Percentiles rank a stretch among this genome's conserved stretches.
These are phyloP conservation scores for Cordyceps cateniannulata DNA, from an alignment of 2,329 filamentous ascomycete species.

Conservation along the genomic window DNA sequence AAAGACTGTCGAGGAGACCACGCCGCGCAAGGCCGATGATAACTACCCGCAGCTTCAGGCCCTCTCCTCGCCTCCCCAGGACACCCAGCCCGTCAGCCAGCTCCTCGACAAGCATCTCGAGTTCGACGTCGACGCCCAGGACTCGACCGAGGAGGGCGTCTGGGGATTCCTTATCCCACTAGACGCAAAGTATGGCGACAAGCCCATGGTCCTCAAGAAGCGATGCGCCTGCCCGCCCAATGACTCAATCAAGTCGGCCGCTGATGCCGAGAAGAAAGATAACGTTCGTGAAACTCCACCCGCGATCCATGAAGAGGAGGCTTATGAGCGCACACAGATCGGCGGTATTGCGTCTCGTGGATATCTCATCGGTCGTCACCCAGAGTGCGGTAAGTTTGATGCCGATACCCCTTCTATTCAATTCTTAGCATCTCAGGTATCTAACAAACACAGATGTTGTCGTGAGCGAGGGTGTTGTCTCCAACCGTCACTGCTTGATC, in stretches of 20 bases:
- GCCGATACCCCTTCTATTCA: background rate
- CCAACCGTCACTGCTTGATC: constrained; percentile 73
- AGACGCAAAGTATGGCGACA: constrained; percentile 60
- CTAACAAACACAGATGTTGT: constrained; percentile 49
- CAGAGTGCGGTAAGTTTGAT: constrained; percentile 72
- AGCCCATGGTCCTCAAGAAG: constrained; percentile 65
- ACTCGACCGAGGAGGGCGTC: constrained; percentile 77
- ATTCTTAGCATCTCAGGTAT: background rate
- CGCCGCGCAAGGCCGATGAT: constrained; percentile 45
- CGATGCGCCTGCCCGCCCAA: constrained; percentile 63
- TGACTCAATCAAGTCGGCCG: constrained; percentile 32
- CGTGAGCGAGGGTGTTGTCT: constrained; percentile 72
- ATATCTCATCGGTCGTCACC: constrained; percentile 86
- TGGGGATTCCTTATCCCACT: constrained; percentile 94
- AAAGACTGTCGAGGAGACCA: constrained; percentile 46
- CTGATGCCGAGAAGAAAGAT: constrained; percentile 33
- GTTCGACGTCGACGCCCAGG: constrained; percentile 74
- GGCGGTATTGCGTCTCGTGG: constrained; percentile 65
- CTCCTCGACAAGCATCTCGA: constrained; percentile 65
- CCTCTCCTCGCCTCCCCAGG: constrained; percentile 59
- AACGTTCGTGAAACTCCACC: constrained; percentile 33
- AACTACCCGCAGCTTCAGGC: constrained; percentile 37
- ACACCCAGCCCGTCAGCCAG: constrained; percentile 57
- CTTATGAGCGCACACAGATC: constrained; percentile 56
- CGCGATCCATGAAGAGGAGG: constrained; percentile 47